Percentiles rank a stretch among this genome's conserved stretches.
Conservation (phyloP, 2,329 filamentous ascomycete species). For the Diaporthe caulivora region DNA sequence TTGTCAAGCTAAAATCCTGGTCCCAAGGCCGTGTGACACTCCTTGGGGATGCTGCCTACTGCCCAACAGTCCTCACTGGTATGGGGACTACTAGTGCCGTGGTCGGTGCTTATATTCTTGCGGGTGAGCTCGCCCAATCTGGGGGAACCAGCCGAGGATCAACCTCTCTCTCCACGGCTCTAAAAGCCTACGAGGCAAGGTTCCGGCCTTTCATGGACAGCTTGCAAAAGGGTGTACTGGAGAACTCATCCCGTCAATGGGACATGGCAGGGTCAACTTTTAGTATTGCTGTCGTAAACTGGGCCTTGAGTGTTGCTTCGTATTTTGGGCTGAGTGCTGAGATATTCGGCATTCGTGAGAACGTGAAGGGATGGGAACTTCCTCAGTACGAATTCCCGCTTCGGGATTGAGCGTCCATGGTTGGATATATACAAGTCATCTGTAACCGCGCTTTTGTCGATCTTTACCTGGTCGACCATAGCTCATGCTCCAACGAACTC, state of each 20-base stretch:
- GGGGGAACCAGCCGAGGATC: neutral
- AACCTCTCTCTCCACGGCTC: slow-evolving; percentile 27
- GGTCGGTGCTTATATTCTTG: slow-evolving; percentile 53
- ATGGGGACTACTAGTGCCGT: slow-evolving; percentile 50
- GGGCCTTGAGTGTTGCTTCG: neutral
- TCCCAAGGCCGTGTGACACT: slow-evolving; percentile 25
- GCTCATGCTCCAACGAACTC: too few relatives aligned
- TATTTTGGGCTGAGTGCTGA: neutral
- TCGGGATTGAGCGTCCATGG: neutral
- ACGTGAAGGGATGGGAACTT: slow-evolving; percentile 13
- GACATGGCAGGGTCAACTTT: neutral
- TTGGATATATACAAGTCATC: too few relatives aligned
- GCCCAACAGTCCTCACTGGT: slow-evolving; percentile 49
- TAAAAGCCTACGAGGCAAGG: slow-evolving; percentile 28
- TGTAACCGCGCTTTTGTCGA: too few relatives aligned
- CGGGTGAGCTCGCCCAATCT: slow-evolving; percentile 46
- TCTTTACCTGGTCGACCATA: too few relatives aligned
- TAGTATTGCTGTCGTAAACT: neutral
- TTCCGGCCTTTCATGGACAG: slow-evolving; percentile 31
- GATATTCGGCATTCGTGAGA: slow-evolving; percentile 6
- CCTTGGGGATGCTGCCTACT: slow-evolving; percentile 43
- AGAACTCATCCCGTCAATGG: neutral
- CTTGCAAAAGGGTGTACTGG: slow-evolving; percentile 20
- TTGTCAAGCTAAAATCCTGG: slow-evolving; percentile 50
- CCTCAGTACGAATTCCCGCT: neutral